phyloP scores from a whole-genome alignment of 2,329 filamentous ascomycete genomes.

The Ophiostoma populinum region DNA sequence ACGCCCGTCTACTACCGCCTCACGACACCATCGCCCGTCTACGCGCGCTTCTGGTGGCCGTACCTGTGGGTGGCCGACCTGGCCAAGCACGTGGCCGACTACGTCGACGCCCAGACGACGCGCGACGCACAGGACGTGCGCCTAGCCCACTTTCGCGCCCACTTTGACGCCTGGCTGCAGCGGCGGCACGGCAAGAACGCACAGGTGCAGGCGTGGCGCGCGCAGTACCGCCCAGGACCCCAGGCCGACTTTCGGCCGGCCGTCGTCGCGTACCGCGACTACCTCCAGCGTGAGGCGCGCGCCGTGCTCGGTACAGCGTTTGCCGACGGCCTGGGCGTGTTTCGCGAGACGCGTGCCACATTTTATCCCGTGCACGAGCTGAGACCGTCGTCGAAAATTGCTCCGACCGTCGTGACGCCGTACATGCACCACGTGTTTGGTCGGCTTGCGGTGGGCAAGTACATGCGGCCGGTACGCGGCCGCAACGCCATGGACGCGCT shows the following conservation, averaged over 20 bases:
- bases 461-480: slow-evolving; percentile 30
- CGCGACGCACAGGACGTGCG: slow-evolving; percentile 19
- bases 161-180: slow-evolving; percentile 41
- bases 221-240: slow-evolving; percentile 21
- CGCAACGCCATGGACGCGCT: not conserved
- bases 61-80: slow-evolving; percentile 59
- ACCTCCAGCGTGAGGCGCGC: slow-evolving; percentile 46
- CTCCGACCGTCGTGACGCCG: slow-evolving; percentile 52
- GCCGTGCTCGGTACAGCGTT: slow-evolving; percentile 22
- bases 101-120: slow-evolving; percentile 25
- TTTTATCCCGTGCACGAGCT: not conserved
- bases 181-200: slow-evolving; percentile 23
- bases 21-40: slow-evolving; percentile 36
- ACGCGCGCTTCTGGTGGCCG: slow-evolving; percentile 39
- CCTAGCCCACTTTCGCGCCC: slow-evolving; percentile 36
- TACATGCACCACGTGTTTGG: slow-evolving; percentile 49
- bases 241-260: slow-evolving; percentile 44
- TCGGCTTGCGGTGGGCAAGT: slow-evolving; percentile 39
- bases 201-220: slow-evolving; percentile 39
- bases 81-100: slow-evolving; percentile 57
- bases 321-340: slow-evolving; percentile 26
- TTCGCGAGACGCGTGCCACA: slow-evolving; percentile 26
- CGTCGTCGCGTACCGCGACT: slow-evolving; percentile 41
- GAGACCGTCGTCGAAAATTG: too few relatives aligned
- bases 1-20: slow-evolving; percentile 47